phyloP scores from a whole-genome alignment of 2,329 filamentous ascomycete genomes.

The Apiospora sp. region DNA sequence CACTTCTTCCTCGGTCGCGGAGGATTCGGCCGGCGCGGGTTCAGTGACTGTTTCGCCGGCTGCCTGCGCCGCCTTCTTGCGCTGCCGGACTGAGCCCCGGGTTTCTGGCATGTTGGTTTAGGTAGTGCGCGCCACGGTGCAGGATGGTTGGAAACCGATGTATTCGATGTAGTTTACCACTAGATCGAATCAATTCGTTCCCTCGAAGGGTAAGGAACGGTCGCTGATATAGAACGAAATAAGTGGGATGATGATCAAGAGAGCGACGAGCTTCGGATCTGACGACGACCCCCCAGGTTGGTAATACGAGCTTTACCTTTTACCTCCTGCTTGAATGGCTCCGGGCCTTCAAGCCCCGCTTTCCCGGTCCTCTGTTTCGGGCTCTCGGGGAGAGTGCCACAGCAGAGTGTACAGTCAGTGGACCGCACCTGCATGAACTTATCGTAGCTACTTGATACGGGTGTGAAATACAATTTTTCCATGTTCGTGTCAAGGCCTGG shows the following conservation, averaged over 20 bases:
- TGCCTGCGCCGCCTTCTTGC: conserved; percentile 44
- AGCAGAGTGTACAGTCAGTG: background rate
- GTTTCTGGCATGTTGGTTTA: conserved; percentile 32
- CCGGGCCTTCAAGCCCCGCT: conserved; percentile 12
- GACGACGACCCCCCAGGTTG: background rate
- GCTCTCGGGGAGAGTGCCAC: conserved; percentile 4
- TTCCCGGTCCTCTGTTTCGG: conserved; percentile 15
- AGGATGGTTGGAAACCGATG: background rate
- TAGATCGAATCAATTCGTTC: background rate
- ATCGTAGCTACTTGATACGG: background rate
- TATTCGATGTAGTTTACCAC: background rate
- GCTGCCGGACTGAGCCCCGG: conserved; percentile 50
- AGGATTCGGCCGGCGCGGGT: conserved; percentile 31
- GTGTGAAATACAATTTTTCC: background rate
- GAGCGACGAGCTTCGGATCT: background rate
- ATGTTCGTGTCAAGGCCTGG: background rate
- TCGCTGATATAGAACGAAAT: background rate
- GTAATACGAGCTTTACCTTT: background rate
- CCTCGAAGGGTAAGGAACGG: background rate
- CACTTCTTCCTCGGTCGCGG: conserved; percentile 35
- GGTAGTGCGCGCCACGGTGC: background rate
- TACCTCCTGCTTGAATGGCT: conserved; percentile 19
- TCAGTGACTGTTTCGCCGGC: conserved; percentile 28
- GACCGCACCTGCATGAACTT: background rate
- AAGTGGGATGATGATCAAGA: conserved; percentile 5